Evolutionary conservation across 306 rosid species (phyloP), one percentile per base, ranked within the genome.

Genomic region (Lagenaria siceraria): DNA sequence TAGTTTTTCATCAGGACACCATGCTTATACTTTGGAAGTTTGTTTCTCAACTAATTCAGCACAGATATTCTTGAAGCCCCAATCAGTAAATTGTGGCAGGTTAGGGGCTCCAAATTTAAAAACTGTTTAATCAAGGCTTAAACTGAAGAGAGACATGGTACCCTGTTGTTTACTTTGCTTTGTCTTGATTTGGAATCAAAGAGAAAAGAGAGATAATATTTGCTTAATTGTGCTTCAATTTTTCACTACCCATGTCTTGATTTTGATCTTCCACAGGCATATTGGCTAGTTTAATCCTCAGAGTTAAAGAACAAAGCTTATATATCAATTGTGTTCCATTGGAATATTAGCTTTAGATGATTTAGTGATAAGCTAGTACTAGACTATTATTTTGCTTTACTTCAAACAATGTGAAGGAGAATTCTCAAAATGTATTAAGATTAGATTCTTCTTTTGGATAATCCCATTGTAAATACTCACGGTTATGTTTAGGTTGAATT

Each of bases 81-180:
- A 21, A 6, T 35, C 31, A 11, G 74, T 19, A 38, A 64, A 35
- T 64, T 33, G 25, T 35, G 7, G 27, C 25, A 64, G 43, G 27
- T 64, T 33, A 36, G 35, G 22, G 69, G 27, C 3, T 64, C 49
- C 15, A 33, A 22, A 48, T 70, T 22, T 22, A 40, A 40, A 8
- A 68, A 10, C 12, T 42, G 27, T 35, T 68, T 36, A 9, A 4
- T 21, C 49, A 12, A 42, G 31, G 27, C 13, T 46, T 66, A 71
- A 60, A 63, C 43, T 48, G 56, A 79, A 79, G 71, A 80, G 72
- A 29, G 63, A 7, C 81, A 80, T 55, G 46, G 65, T 29, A 19
- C 66, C 54, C 36, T 61, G 12, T 51, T 77, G 38, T 36, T 33
- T 42, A 71, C 81, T 77, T 83, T 76, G 42, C 81, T 79, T 79